Percentiles rank a stretch among this genome's conserved stretches.
Conservation (phyloP, 768 basidiomycete genomes). For the Saitozyma podzolica region DNA sequence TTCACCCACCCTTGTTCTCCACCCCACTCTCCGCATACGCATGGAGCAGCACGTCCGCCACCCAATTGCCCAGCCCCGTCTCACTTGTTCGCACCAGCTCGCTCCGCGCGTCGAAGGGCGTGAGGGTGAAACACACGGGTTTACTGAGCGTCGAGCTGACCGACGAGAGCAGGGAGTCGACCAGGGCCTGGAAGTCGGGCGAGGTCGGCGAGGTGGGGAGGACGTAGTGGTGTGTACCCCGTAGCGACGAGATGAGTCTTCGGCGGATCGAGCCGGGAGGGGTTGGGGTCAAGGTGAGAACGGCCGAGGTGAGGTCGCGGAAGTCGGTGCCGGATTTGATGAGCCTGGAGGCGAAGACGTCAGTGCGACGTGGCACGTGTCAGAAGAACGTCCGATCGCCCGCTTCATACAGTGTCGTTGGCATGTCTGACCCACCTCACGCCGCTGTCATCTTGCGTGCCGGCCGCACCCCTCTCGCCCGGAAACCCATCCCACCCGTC, state of each 20-base stretch:
- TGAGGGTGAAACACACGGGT: slow-evolving; percentile 71
- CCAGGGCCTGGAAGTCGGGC: slow-evolving; percentile 60
- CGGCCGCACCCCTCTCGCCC: slow-evolving; percentile 32
- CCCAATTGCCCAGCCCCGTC: slow-evolving; percentile 67
- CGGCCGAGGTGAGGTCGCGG: slow-evolving; percentile 75
- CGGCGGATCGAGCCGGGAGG: slow-evolving; percentile 63
- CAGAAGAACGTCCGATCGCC: not conserved
- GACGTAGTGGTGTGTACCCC: slow-evolving; percentile 70
- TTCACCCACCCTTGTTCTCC: slow-evolving; percentile 22
- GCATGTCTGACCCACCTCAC: slow-evolving; percentile 20
- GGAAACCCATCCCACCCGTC: slow-evolving; percentile 45
- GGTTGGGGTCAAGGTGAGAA: slow-evolving; percentile 61
- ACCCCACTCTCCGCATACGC: slow-evolving; percentile 58
- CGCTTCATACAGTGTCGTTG: too few relatives aligned
- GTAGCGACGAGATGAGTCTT: slow-evolving; percentile 60
- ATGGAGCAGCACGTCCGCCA: slow-evolving; percentile 79
- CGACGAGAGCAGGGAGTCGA: slow-evolving; percentile 66
- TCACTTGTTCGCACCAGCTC: slow-evolving; percentile 72
- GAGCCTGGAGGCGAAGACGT: slow-evolving; percentile 24
- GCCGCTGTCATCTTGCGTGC: slow-evolving; percentile 40
- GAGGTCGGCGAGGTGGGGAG: slow-evolving; percentile 64
- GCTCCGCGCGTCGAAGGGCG: slow-evolving; percentile 71
- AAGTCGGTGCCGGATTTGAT: slow-evolving; percentile 91
- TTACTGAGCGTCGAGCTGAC: slow-evolving; percentile 70
- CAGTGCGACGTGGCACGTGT: not conserved